Percentiles rank a stretch among this genome's conserved stretches.
These are phyloP conservation scores for Dactylorhiza incarnata DNA, from an alignment of 106 monocot genomes.

Conservation along the genomic window DNA sequence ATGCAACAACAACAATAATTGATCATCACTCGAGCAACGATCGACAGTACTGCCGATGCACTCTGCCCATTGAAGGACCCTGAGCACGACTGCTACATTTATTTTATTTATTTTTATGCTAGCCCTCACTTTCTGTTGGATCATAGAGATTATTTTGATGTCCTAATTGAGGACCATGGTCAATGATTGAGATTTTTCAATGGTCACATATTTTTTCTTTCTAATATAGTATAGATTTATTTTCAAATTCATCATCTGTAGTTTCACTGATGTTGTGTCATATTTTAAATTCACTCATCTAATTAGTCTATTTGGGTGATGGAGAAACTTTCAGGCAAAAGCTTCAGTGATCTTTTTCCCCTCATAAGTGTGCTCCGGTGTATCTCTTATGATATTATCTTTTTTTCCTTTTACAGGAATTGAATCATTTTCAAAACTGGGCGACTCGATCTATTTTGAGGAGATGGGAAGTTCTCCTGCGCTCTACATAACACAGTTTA, in stretches of 20 bases:
- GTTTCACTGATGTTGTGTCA: not conserved
- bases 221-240: not conserved
- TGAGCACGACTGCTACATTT: too few species aligned
- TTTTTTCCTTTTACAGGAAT: conserved; percentile 35
- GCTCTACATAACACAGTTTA: conserved; percentile 69
- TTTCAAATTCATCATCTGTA: not conserved
- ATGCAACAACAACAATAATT: too few species aligned
- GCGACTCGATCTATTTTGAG: conserved; percentile 92
- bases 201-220: too few species aligned
- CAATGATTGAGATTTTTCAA: too few species aligned
- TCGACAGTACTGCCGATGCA: too few species aligned
- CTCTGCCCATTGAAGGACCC: too few species aligned
- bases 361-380: not conserved
- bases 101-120: too few species aligned
- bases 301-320: not conserved
- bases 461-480: conserved; percentile 37
- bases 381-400: not conserved
- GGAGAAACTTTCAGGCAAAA: not conserved
- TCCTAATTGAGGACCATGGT: too few species aligned
- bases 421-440: conserved; percentile 82
- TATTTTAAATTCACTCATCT: not conserved
- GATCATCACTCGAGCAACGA: too few species aligned
- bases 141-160: too few species aligned
- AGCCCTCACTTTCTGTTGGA: too few species aligned
- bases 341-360: not conserved